Base-by-base conservation (phyloP, 208 protist genomes). In the Crithidia acanthocephali region DNA sequence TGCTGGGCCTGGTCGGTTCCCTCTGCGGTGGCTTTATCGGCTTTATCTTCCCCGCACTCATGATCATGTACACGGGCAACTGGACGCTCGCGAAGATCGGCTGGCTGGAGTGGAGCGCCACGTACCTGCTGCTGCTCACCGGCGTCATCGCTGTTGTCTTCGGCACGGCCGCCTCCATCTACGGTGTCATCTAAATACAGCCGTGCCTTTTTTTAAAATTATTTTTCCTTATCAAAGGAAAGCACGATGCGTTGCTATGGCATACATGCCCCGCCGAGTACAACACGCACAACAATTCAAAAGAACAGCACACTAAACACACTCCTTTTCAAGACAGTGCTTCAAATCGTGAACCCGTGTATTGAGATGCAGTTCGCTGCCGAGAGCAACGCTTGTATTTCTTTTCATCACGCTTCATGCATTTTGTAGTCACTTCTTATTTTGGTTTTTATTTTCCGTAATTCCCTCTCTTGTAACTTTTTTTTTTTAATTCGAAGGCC, bases 1-100 rank as follows among this genome's bases (percentile, higher is more conserved):
- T 95, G 9, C 86, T 95, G 16, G 80, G 79, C 28, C 77, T 95
- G 18, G 85, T 83, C 27, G 93, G 93, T 58, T 84, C 80, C 8
- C 62, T 96, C 16, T 90, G 76, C 63, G 90, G 89, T n/a, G 86
- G 88, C 2, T 90, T 92, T 32, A 75, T 95, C 52, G 87, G 86
- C 47, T 92, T 94, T 72, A 82, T 94, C 35, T 88, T 87, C 62
- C 88, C 91, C 0, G 50, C 88, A 7, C 25, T 87, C 32, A 73
- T 91, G 60, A 63, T 76, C 66, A 91, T 94, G 88, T 90, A 91
- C 76, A 40, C 48, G 22, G 88, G 81, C 13, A 69, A 80, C 48
- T 91, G 72, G 70, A 81, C 52, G 2, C 47, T 78, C 6, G 27
- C 70, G n/a, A 80, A 47, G n/a, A 68, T 82, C 6, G 86, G 85